These are phyloP conservation scores for Flaveria linearis DNA, from an alignment of 129 eudicot species.

Conservation along the genomic window DNA sequence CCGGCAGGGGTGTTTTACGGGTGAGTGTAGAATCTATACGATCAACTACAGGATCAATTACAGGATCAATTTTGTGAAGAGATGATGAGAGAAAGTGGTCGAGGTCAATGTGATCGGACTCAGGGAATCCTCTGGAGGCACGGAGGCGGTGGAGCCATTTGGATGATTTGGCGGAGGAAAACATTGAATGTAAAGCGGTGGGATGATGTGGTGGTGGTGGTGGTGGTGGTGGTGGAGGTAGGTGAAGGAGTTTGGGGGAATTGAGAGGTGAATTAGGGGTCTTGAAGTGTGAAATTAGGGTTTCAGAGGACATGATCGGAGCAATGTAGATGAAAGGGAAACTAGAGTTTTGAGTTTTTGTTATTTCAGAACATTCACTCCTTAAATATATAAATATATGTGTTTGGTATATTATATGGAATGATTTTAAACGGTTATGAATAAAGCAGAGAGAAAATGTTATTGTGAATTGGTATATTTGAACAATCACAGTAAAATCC, in stretches of 20 bases:
- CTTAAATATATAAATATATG: too few species aligned
- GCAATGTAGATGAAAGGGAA: not conserved
- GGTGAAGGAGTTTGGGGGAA: not conserved
- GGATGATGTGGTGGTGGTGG: not conserved
- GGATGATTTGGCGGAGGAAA: slow-evolving; percentile 6
- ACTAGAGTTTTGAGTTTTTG: not conserved
- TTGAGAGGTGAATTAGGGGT: not conserved
- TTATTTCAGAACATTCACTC: too few species aligned
- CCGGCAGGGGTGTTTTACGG: not conserved
- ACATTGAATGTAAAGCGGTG: not conserved
- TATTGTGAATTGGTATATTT: too few species aligned
- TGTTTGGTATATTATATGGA: too few species aligned
- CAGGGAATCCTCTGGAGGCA: slow-evolving; percentile 17
- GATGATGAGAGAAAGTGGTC: slow-evolving; percentile 23
- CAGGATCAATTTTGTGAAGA: not conserved
- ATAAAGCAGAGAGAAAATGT: too few species aligned
- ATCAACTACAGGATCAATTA: not conserved
- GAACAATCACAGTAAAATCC: too few species aligned
- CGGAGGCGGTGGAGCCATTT: slow-evolving; percentile 26
- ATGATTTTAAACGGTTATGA: too few species aligned
- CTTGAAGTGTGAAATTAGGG: slow-evolving; percentile 17
- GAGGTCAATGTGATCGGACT: slow-evolving; percentile 15
- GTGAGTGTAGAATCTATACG: slow-evolving; percentile 4
- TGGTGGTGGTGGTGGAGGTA: not conserved
- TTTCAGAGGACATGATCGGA: slow-evolving; percentile 16